A percentile compares a stretch with the other conserved stretches of the same genome.
Evolutionary conservation across 805 yeast species (phyloP).

Genomic region (Teunomyces aglyptinius): DNA sequence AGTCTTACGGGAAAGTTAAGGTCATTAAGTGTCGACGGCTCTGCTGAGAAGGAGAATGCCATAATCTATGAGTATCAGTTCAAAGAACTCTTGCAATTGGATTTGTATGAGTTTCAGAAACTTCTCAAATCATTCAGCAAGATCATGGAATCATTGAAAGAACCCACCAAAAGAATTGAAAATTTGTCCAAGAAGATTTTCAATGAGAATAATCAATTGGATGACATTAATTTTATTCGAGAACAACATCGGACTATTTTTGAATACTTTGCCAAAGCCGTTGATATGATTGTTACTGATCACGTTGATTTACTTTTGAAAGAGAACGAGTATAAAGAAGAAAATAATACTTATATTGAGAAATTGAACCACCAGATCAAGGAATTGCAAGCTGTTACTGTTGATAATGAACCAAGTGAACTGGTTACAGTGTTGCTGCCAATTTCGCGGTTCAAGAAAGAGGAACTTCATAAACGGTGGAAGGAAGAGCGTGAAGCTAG

Average conservation of each 20-base stretch:
- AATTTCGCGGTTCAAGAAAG: constrained; percentile 16
- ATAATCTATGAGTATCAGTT: constrained; percentile 41
- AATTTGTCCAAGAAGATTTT: constrained; percentile 30
- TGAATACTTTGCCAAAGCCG: constrained; percentile 59
- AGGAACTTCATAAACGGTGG: constrained; percentile 64
- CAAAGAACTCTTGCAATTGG: constrained; percentile 39
- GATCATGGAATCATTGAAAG: constrained; percentile 61
- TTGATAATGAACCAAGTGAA: constrained; percentile 8
- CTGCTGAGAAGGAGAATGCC: constrained; percentile 12
- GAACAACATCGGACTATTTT: constrained; percentile 47
- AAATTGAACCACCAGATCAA: constrained; percentile 24
- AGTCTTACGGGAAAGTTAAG: constrained; percentile 38
- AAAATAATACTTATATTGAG: constrained; percentile 21
- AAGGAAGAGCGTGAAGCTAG: constrained; percentile 70
- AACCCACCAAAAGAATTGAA: constrained; percentile 52
- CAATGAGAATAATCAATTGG: constrained; percentile 8
- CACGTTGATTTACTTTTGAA: constrained; percentile 44
- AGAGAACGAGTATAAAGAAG: constrained; percentile 26
- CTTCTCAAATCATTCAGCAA: constrained; percentile 50
- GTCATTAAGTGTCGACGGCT: constrained; percentile 18
- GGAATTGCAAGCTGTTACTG: constrained; percentile 19
- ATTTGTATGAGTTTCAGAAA: constrained; percentile 47
- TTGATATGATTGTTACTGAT: constrained; percentile 56
- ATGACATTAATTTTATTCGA: constrained; percentile 16
- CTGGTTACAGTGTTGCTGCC: not conserved